Conservation (phyloP, 176 grass and related monocot species). For the Ensete glaucum region DNA sequence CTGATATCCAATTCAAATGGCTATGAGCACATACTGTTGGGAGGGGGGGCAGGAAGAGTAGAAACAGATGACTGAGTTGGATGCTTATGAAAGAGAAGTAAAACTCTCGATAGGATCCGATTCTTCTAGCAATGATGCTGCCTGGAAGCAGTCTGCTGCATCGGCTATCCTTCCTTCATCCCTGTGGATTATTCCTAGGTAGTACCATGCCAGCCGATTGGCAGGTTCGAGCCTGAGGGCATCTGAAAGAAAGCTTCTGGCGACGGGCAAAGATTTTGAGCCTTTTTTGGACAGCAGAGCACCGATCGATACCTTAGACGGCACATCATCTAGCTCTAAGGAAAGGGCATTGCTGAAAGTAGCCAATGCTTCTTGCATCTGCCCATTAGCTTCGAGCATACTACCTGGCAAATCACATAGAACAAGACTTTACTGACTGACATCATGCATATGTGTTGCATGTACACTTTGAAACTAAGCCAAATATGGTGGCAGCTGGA, state of each 20-base stretch:
- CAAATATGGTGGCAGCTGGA: neutral
- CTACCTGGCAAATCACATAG: constrained; percentile 33
- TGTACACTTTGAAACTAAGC: neutral
- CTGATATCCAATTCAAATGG: constrained; percentile 3
- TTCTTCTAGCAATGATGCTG: constrained; percentile 71
- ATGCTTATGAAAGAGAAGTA: constrained; percentile 2
- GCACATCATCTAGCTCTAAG: constrained; percentile 52
- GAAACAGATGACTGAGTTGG: constrained; percentile 2
- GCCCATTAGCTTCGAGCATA: constrained; percentile 40
- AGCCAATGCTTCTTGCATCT: constrained; percentile 41
- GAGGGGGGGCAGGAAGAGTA: constrained; percentile 29
- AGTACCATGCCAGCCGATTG: constrained; percentile 73
- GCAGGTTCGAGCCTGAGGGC: constrained; percentile 75
- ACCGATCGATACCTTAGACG: constrained; percentile 70
- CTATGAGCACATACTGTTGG: constrained; percentile 22
- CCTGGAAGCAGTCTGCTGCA: constrained; percentile 89
- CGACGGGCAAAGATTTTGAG: constrained; percentile 56
- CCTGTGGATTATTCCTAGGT: constrained; percentile 84
- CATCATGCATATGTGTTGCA: neutral
- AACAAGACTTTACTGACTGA: neutral
- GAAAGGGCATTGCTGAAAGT: constrained; percentile 60
- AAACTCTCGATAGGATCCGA: constrained; percentile 43
- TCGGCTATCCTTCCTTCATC: constrained; percentile 62
- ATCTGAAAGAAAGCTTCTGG: constrained; percentile 80
- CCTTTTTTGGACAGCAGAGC: constrained; percentile 59